Evolutionary conservation across 2,329 filamentous ascomycete species (phyloP), one percentile per base, ranked within the genome.

Genomic region (Pezicula neosporulosa): DNA sequence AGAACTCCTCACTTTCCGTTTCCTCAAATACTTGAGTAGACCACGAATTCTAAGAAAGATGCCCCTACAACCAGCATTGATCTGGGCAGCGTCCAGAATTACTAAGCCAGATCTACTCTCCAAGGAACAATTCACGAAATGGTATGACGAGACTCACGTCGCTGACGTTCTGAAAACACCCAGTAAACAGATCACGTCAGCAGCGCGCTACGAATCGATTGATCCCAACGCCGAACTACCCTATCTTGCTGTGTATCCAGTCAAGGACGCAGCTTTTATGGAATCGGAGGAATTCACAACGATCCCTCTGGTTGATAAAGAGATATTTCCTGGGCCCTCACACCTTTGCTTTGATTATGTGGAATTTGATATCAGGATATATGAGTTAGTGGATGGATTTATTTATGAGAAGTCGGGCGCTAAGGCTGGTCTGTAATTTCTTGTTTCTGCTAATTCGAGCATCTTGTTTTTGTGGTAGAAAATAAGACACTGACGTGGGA

Each of bases 111-210:
- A 27, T 15, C 7, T 35, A 51, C 18, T 56, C 19, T 24, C 48
- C 4, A 19, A 24, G 3, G 28, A 47, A 18, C 33, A 43, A 15
- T 54, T 51, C 36, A 35, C 47, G 19, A 45, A 37, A 33, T 56
- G 54, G 54, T 56, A 56, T 38, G 28, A 48, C 21, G 35, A 49
- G 19, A 48, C 47, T 28, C 54, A 56, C 15, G 38, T 56, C 19
- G 49, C 48, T 10, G 54, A 56, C 36, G 21, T 56, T 24, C 30
- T 56, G 27, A 24, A 13, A 2, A 33, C 12, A 13, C 30, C 39
- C 18, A 48, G 48, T 13, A 50, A 52, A 15, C 18, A 21, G 21
- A 43, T 53, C 24, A 38, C 42, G 21, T 49, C 51, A 13, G 52
- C 47, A 19, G 47, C 12, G 33, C 51, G 52, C 12, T 52, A 54